Conservation (phyloP, 371 early-diverging fungal species). For the Apophysomyces ossiformis region DNA sequence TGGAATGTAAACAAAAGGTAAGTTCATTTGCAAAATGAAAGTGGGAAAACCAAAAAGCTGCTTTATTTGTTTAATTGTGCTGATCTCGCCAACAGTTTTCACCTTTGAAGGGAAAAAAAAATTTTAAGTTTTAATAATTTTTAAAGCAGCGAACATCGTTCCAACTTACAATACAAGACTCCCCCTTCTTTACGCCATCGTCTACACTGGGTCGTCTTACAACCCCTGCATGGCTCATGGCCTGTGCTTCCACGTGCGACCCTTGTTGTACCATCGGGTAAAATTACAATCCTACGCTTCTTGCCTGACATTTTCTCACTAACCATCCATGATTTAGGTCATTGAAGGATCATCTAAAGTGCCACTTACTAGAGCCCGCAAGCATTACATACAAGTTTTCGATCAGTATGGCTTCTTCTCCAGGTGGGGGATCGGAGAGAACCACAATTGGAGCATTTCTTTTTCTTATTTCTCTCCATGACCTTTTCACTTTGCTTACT, state of each 20-base stretch:
- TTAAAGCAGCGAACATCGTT: conserved; percentile 1
- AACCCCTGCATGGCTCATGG: conserved; percentile 1
- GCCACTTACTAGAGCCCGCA: conserved; percentile 90
- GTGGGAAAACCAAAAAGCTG: too few relatives aligned
- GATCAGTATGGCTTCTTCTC: conserved; percentile 82
- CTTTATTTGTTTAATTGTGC: too few relatives aligned
- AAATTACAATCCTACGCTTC: conserved; percentile 16
- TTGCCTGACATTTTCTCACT: conserved; percentile 24
- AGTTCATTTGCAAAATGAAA: too few relatives aligned
- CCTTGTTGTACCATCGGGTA: conserved; percentile 20
- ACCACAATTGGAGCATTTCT: conserved; percentile 83
- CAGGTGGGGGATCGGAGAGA: conserved; percentile 93
- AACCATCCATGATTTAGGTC: neutral
- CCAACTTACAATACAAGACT: conserved; percentile 13
- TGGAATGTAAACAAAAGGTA: neutral
- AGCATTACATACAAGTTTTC: conserved; percentile 88
- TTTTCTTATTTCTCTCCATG: conserved; percentile 22
- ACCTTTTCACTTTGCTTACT: neutral
- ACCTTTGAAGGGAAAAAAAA: neutral
- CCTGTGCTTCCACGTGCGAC: conserved; percentile 15
- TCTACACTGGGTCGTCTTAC: conserved; percentile 17
- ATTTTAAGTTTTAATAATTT: conserved; percentile 8
- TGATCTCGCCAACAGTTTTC: neutral
- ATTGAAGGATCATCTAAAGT: neutral
- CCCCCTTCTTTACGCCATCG: conserved; percentile 27